Conservation (phyloP, 805 yeast genomes). For the Cyberlindnera amylophila region DNA sequence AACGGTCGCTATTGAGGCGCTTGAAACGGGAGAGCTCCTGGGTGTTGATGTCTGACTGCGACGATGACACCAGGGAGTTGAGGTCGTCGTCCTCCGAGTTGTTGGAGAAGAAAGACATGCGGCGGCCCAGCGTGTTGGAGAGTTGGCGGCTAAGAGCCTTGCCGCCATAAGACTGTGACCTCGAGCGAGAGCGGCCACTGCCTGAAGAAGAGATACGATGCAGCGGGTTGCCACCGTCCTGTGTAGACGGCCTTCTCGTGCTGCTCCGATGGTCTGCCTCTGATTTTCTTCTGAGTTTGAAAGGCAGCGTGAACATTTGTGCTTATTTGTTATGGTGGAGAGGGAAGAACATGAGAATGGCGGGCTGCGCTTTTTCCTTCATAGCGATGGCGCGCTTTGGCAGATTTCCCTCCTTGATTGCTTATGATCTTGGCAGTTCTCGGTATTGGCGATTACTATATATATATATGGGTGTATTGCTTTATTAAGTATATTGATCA, state of each 20-base stretch:
- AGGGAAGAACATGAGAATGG: too few relatives aligned
- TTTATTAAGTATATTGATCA: too few relatives aligned
- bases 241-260: slow-evolving; percentile 3
- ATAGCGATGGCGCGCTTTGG: neutral
- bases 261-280: slow-evolving; percentile 9
- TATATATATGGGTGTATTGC: too few relatives aligned
- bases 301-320: slow-evolving; percentile 11
- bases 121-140: slow-evolving; percentile 13
- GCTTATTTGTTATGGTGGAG: neutral
- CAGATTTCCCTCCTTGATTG: too few relatives aligned
- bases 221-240: neutral
- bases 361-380: too few relatives aligned
- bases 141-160: slow-evolving; percentile 4
- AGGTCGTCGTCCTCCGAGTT: slow-evolving; percentile 20
- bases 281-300: slow-evolving; percentile 13
- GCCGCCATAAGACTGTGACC: slow-evolving; percentile 12
- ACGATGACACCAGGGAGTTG: slow-evolving; percentile 12
- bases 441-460: too few relatives aligned
- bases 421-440: too few relatives aligned
- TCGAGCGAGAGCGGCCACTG: slow-evolving; percentile 1
- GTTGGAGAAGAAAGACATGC: slow-evolving; percentile 20
- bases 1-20: slow-evolving; percentile 20
- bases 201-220: slow-evolving; percentile 2
- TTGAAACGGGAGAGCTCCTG: slow-evolving; percentile 20
- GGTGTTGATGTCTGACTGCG: slow-evolving; percentile 6